Base-by-base conservation (phyloP, 108 stramenopile genomes). In the Stephanodiscus triporus region DNA sequence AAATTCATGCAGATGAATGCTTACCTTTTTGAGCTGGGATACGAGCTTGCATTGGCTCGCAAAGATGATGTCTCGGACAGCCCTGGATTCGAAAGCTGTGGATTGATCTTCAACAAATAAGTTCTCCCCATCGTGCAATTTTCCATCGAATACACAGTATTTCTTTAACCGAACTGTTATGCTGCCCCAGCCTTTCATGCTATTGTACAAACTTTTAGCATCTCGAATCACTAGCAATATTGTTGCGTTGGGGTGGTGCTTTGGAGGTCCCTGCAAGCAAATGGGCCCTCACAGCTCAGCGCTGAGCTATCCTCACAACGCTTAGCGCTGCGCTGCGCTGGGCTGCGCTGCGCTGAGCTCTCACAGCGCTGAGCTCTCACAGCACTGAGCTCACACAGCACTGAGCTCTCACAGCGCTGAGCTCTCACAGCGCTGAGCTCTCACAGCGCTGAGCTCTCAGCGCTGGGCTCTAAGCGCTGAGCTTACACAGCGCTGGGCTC, bases 121-220 rank as follows among this genome's bases (percentile, higher is more conserved):
- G 11, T 53, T 63, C 56, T 67, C 66, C 4, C 63, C 63, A 29
- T 70, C 68, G 22, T 66, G 37, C 45, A 56, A 17, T 43, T 42
- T 51, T 11, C 72, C 79, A 69, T 73, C 73, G 36, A 80, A 80
- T 30, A 49, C 66, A 66, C 79, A 80, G 4, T 34, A 51, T 23
- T 42, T 63, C 20, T 50, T 73, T 72, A 72, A 80, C 38, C 53
- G 37, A 22, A 54, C 26, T n/a, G 51, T 40, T 5, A 70, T 22
- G 7, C 23, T 51, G 16, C 76, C 76, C 79, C 79, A 80, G 43
- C 68, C 63, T 22, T 26, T 40, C 43, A 73, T 70, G 50, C 73
- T 70, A 8, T 38, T 17, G 19, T 64, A 40, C 73, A 29, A 57
- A 30, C 8, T 30, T 11, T 29, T 43, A 4, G 40, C 66, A 36